Evolutionary conservation across 441 rosid genomes (phyloP), one percentile per base, ranked within the genome.

Genomic region (Corymbia calophylla): DNA sequence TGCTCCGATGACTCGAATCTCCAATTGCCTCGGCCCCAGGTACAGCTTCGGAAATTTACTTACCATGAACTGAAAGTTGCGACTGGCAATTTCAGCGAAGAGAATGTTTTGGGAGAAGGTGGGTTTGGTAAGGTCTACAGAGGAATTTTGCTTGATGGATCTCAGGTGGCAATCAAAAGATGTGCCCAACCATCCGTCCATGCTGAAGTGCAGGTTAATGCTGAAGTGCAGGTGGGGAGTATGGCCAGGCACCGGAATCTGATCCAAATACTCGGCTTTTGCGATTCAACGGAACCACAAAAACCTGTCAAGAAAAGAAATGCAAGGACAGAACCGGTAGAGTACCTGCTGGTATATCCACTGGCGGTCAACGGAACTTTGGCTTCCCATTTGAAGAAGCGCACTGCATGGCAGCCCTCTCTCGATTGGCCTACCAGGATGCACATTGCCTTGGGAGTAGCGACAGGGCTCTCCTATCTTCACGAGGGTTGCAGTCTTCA

Each of bases 171-270:
- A 17, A 66, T 88, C 13, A 88, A 88, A 29, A 88, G 58, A n/a
- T 23, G 16, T 49, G 15, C 0, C 6, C 9, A 6, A 7, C 1
- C 0, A 1, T 17, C 19, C 10, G 1, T 6, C 31, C 0, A 2
- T 3, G 54, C 44, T 55, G 39, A 39, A 51, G 70, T 25, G 29
- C 11, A 77, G 66, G 56, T 56, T 49, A 15, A 17, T 32, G 32
- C 47, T 16, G 89, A 88, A 53, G 62, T 73, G 51, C 23, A 73
- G 64, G 86, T 16, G 1, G 90, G 80, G 55, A 88, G 62, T 6
- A 56, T 49, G 56, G 73, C 86, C 29, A 48, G 51, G 77, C 90
- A 88, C 51, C 81, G 31, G n/a, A 88, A 82, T 82, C 55, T 88
- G 48, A 53, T 82, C 66, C 80, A 53, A 31, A 4, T 58, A 11